A percentile compares a stretch with the other conserved stretches of the same genome.
Evolutionary conservation across 2,329 filamentous ascomycete genomes (phyloP).

Genomic region (Colletotrichum truncatum): DNA sequence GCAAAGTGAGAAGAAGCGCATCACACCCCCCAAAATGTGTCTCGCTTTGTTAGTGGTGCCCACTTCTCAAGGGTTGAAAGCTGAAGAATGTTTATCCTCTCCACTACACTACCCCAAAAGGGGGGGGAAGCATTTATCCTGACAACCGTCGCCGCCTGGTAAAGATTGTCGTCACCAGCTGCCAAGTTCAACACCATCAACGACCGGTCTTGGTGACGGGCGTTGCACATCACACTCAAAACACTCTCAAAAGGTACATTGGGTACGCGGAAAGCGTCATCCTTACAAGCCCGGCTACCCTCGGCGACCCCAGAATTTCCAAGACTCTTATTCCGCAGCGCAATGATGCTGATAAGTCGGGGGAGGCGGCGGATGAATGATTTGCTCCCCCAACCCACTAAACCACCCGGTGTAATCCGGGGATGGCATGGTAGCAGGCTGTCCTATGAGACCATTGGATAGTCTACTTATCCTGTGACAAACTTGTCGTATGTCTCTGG

Average conservation of each 20-base stretch:
- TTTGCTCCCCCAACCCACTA: slow-evolving; percentile 14
- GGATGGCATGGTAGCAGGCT: neutral
- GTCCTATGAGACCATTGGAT: slow-evolving; percentile 4
- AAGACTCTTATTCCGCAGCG: neutral
- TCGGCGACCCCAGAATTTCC: slow-evolving; percentile 12
- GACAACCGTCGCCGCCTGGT: neutral
- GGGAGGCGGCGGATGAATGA: slow-evolving; percentile 25
- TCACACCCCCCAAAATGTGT: too few relatives aligned
- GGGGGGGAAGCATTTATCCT: slow-evolving; percentile 22
- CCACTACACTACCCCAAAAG: too few relatives aligned
- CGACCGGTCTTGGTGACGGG: slow-evolving; percentile 14
- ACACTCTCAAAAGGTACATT: neutral
- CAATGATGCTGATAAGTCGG: slow-evolving; percentile 5
- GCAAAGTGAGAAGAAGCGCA: neutral
- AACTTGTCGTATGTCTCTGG: neutral
- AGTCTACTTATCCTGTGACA: neutral
- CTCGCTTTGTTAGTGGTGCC: neutral
- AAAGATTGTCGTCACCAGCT: slow-evolving; percentile 3
- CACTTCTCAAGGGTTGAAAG: neutral
- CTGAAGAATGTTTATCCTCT: slow-evolving; percentile 28
- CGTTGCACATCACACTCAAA: neutral
- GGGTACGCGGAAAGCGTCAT: slow-evolving; percentile 9
- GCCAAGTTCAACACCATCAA: slow-evolving; percentile 3
- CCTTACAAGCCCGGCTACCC: slow-evolving; percentile 17
- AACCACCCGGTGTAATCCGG: neutral